These are phyloP conservation scores for Acacia crassicarpa DNA, from an alignment of 306 rosid species.

Conservation along the genomic window DNA sequence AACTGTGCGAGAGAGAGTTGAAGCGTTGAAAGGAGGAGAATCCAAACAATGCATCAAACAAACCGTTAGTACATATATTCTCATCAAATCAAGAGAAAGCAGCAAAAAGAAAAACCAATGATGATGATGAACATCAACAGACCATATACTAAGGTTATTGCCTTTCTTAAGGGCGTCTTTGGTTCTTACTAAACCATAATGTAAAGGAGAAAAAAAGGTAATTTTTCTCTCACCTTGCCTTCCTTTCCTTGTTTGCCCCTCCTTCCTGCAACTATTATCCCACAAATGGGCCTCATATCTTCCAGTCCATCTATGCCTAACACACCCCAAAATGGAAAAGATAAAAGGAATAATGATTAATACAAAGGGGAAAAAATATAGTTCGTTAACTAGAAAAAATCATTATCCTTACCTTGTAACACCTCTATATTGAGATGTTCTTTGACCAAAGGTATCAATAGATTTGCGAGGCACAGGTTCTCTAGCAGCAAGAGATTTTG, in stretches of 20 bases:
- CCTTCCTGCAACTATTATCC: slow-evolving; percentile 99
- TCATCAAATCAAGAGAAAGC: slow-evolving; percentile 29
- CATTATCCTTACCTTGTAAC: slow-evolving; percentile 67
- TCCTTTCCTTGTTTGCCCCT: slow-evolving; percentile 99
- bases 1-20: slow-evolving; percentile 57
- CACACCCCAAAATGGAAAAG: not conserved
- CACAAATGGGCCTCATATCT: slow-evolving; percentile 99
- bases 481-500: slow-evolving; percentile 51
- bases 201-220: not conserved
- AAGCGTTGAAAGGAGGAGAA: slow-evolving; percentile 45
- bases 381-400: not conserved
- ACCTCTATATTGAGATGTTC: slow-evolving; percentile 97
- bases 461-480: slow-evolving; percentile 90
- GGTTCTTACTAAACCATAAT: slow-evolving; percentile 28
- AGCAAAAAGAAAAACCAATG: not conserved
- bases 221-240: slow-evolving; percentile 75
- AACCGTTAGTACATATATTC: slow-evolving; percentile 47
- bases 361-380: not conserved
- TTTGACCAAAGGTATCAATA: slow-evolving; percentile 92
- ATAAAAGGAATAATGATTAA: not conserved
- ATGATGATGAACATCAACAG: not conserved
- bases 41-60: slow-evolving; percentile 49
- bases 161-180: not conserved
- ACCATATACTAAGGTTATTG: not conserved
- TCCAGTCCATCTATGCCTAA: slow-evolving; percentile 99